Percentiles rank a stretch among this genome's conserved stretches.
Conservation (phyloP, 805 yeast genomes). For the Kodamaea hsintzibuensis region DNA sequence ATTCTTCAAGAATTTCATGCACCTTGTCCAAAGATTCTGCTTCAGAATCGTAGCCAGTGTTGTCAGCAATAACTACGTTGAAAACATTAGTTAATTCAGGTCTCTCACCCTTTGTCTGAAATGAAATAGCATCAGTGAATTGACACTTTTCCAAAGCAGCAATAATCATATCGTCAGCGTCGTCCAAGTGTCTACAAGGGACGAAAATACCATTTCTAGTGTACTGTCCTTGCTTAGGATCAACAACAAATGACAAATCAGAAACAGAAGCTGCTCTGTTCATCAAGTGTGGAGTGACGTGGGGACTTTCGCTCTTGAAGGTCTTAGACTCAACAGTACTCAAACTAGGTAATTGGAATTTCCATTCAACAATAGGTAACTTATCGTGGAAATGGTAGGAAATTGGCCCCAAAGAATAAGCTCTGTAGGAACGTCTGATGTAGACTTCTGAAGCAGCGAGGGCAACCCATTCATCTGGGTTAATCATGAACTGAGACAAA, state of each 20-base stretch:
- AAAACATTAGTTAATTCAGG: conserved; percentile 70
- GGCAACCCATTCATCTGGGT: conserved; percentile 82
- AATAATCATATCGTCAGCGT: conserved; percentile 76
- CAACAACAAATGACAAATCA: conserved; percentile 83
- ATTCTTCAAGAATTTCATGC: conserved; percentile 62
- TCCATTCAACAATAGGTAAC: conserved; percentile 81
- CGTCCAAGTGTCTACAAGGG: conserved; percentile 82
- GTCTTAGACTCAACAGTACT: conserved; percentile 71
- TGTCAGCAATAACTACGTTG: conserved; percentile 71
- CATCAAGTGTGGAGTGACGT: conserved; percentile 38
- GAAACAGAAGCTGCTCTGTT: conserved; percentile 91
- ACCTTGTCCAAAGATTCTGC: conserved; percentile 65
- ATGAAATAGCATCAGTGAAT: conserved; percentile 41
- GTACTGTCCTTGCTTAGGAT: conserved; percentile 54
- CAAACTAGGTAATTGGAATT: conserved; percentile 78
- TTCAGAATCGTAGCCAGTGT: conserved; percentile 75
- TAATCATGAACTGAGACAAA: conserved; percentile 83
- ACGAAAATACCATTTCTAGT: conserved; percentile 82
- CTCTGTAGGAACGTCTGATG: conserved; percentile 94
- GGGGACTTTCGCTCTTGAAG: conserved; percentile 38
- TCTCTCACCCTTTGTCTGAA: conserved; percentile 31
- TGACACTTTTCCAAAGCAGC: conserved; percentile 77
- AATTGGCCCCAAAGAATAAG: conserved; percentile 83
- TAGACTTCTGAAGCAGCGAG: conserved; percentile 97
- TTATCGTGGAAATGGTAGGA: conserved; percentile 55